Base-by-base conservation (phyloP, 2,329 filamentous ascomycete genomes). In the Claviceps digitariae region DNA sequence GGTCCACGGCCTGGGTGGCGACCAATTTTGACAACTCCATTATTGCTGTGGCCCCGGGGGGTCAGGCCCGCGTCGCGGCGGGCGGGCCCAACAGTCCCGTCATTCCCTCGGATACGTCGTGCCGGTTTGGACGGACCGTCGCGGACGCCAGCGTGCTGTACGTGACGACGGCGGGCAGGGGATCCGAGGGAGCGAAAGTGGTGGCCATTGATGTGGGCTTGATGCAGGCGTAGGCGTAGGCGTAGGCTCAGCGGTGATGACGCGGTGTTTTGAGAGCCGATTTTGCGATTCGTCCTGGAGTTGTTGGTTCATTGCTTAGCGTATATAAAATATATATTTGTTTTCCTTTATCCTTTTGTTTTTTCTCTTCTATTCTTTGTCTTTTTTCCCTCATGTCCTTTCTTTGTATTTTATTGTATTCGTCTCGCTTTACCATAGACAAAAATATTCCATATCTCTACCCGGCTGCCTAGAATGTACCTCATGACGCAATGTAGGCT, bases 1-100 rank as follows among this genome's bases (percentile, higher is more conserved):
- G 23, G 3, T 17, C 38, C 34, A 53, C 51, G 2, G 45, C 57
- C 4, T 63, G 56, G 50, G 58, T 52, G 8, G 52, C 36, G 10
- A 60, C 59, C 8, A 57, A 59, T 23, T 48, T 20, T 12, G 56
- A 54, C 20, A 57, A 57, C 41, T 49, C 51, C 4, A 5, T 60
- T 7, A 20, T 57, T 1, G 52, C 53, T 4, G 36, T 60, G 10
- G 27, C 20, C 1, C 53, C 55, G 4, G 44, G 47, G 10, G 53
- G 56, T 0, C 45, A 54, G n/a, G n/a, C 21, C n/a, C 3, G 25
- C 2, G 13, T 40, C 3, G 50, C 51, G 13, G 36, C 40, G 4
- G 52, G 52, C 4, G 38, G 48, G 4, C 8, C n/a, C 2, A 41
- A 48, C 27, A 38, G 25, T 17, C 21, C 52, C 27, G 48, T 41